Conservation (phyloP, 352 stramenopile genomes). For the Globisporangium uncinulatum region DNA sequence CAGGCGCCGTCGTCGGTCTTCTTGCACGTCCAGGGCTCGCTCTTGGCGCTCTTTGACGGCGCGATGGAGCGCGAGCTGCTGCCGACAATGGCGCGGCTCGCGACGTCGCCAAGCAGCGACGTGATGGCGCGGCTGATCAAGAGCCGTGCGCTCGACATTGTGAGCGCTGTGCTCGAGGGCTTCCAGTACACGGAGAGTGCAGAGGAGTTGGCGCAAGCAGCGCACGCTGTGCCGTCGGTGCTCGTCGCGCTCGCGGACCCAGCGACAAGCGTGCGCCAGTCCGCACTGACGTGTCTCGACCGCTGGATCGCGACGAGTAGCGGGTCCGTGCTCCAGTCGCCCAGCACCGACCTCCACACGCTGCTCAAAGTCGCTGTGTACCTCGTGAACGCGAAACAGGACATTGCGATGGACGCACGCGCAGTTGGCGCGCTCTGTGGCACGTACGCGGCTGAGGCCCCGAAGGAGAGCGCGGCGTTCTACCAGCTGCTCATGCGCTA, state of each 20-base stretch:
- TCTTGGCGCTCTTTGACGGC: slow-evolving; percentile 49
- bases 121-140: slow-evolving; percentile 48
- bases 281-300: slow-evolving; percentile 53
- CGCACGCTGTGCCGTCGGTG: slow-evolving; percentile 50
- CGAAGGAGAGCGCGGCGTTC: slow-evolving; percentile 26
- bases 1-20: slow-evolving; percentile 59
- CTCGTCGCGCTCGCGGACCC: slow-evolving; percentile 58
- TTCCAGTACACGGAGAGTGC: slow-evolving; percentile 28
- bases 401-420: slow-evolving; percentile 71
- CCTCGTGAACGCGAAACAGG: slow-evolving; percentile 59
- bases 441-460: slow-evolving; percentile 23
- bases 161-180: slow-evolving; percentile 57
- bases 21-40: slow-evolving; percentile 44
- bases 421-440: slow-evolving; percentile 51
- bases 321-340: slow-evolving; percentile 15
- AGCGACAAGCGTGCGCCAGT: slow-evolving; percentile 45
- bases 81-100: slow-evolving; percentile 55
- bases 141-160: slow-evolving; percentile 58
- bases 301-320: slow-evolving; percentile 36
- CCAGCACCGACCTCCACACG: slow-evolving; percentile 22
- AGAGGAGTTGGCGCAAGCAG: slow-evolving; percentile 36
- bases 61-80: slow-evolving; percentile 48
- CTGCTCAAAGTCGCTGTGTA: slow-evolving; percentile 30
- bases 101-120: slow-evolving; percentile 22
- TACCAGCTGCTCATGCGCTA: slow-evolving; percentile 44